Conservation (phyloP, 306 rosid species). For the Pterocarpus santalinus region DNA sequence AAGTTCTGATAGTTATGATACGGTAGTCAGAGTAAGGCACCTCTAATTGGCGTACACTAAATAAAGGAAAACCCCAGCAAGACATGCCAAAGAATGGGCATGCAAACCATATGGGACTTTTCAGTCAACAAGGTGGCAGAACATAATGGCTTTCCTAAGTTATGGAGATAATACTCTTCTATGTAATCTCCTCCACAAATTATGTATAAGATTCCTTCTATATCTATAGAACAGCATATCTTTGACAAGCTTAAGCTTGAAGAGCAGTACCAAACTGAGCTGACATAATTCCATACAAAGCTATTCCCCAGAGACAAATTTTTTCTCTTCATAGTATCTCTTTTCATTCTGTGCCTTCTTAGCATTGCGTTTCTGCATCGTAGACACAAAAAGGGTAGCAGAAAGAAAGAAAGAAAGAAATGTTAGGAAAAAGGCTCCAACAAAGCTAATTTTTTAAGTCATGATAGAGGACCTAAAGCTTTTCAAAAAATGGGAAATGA, state of each 20-base stretch:
- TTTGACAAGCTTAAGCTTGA: slow-evolving; percentile 41
- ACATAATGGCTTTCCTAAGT: background rate
- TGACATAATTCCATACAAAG: slow-evolving; percentile 23
- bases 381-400: slow-evolving; percentile 11
- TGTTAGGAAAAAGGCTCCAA: background rate
- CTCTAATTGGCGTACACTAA: slow-evolving; percentile 7
- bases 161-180: too few relatives aligned
- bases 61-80: background rate
- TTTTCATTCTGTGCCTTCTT: slow-evolving; percentile 80
- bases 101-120: background rate
- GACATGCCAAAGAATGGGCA: background rate
- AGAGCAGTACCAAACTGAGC: slow-evolving; percentile 38
- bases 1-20: background rate
- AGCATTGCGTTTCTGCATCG: slow-evolving; percentile 90
- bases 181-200: slow-evolving; percentile 34
- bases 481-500: too few relatives aligned
- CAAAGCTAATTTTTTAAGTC: too few relatives aligned
- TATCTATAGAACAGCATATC: slow-evolving; percentile 36
- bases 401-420: background rate
- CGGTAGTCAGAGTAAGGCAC: background rate
- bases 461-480: too few relatives aligned
- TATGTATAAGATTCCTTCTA: slow-evolving; percentile 36
- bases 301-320: slow-evolving; percentile 82
- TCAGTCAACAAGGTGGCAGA: background rate
- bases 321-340: slow-evolving; percentile 88